Evolutionary conservation across 768 basidiomycete genomes (phyloP), one percentile per base, ranked within the genome.

Genomic region (Tephrocybe rancida): DNA sequence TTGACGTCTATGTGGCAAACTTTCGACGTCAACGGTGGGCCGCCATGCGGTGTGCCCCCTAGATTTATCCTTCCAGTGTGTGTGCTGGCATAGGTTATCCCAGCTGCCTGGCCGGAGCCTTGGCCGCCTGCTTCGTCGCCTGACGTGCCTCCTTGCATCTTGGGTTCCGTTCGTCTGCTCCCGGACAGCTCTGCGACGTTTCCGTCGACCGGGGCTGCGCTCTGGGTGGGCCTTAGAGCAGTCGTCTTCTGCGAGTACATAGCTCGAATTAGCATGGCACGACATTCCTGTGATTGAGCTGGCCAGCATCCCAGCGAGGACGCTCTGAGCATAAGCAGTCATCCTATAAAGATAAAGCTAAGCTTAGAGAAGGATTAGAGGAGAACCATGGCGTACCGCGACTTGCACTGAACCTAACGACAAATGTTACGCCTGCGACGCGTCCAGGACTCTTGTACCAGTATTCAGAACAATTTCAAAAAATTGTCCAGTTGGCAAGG

Each of bases 281-380:
- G 48, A 48, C 58, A 48, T 56, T 60, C 62, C 61, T 55, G 57
- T 60, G 60, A 62, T 61, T 51, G 64, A 58, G 66, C 57, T 59
- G 64, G 62, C 59, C 64, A 65, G 67, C 70, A 75, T 70, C 84
- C 85, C 81, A 79, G 80, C 78, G 82, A 85, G 82, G 86, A 87
- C 83, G 82, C 87, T 84, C 84, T 84, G 73, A 89, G 82, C 89
- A 91, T 92, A 81, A 85, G 75, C 83, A 86, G 79, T 86, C 88
- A 90, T 89, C 80, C 87, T 89, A 63, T 26, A 32, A 51, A 60
- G 42, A n/a, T 29, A 37, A 13, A 42, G 26, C 14, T 45, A 18
- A 58, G 37, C 13, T 50, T 8, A 42, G 8, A 41, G 9, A 39
- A 46, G 50, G 42, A n/a, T 44, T 35, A 16, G 14, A 7, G 45